Conservation (phyloP, 768 basidiomycete species). For the Amylocystis lapponica region DNA sequence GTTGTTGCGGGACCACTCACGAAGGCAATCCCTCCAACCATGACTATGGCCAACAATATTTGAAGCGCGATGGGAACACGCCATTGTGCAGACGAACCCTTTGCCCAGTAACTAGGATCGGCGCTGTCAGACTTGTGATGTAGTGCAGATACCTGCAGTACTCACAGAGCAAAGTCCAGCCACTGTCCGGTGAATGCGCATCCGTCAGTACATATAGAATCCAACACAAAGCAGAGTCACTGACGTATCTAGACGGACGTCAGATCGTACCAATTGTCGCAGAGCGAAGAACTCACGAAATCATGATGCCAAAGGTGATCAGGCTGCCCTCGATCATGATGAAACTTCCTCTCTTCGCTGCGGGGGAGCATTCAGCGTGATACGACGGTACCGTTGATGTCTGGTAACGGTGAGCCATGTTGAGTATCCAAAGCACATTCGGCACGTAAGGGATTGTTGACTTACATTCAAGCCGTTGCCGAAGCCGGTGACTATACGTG, state of each 20-base stretch:
- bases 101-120: constrained; percentile 42
- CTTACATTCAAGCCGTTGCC: constrained; percentile 59
- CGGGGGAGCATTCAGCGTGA: constrained; percentile 61
- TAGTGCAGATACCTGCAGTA: background rate
- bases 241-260: constrained; percentile 17
- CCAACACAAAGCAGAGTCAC: constrained; percentile 4
- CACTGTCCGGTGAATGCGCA: constrained; percentile 31
- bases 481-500: constrained; percentile 52
- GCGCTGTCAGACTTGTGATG: background rate
- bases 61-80: constrained; percentile 60
- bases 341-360: constrained; percentile 51
- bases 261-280: background rate
- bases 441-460: too few relatives aligned
- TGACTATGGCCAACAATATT: constrained; percentile 47
- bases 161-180: constrained; percentile 59
- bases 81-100: constrained; percentile 51
- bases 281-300: constrained; percentile 39
- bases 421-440: background rate
- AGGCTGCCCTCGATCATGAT: constrained; percentile 63
- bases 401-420: constrained; percentile 28
- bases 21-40: constrained; percentile 44
- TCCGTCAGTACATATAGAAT: background rate
- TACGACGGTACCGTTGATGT: constrained; percentile 63
- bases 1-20: constrained; percentile 35
- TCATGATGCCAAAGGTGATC: constrained; percentile 59